Conservation (phyloP, 139 green algal genomes). For the Yamagishiella unicocca region DNA sequence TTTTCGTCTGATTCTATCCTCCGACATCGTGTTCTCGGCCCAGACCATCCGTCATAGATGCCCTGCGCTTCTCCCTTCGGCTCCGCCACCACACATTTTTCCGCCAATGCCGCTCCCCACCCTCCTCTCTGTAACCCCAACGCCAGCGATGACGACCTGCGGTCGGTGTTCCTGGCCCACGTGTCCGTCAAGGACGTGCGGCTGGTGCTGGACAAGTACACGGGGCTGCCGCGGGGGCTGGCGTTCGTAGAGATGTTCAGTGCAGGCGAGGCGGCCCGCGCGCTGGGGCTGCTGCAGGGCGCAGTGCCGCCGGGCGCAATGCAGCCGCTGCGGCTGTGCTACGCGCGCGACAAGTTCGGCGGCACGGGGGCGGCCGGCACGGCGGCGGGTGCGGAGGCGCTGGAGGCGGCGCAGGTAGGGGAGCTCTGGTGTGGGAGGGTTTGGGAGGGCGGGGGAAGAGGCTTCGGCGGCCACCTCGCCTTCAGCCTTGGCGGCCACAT, state of each 20-base stretch:
- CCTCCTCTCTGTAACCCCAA: neutral
- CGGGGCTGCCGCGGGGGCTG: conserved; percentile 48
- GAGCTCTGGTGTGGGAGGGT: too few species aligned
- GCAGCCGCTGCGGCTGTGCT: conserved; percentile 54
- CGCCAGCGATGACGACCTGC: conserved; percentile 74
- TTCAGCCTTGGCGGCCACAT: too few species aligned
- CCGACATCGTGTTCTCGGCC: neutral
- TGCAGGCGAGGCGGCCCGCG: conserved; percentile 2
- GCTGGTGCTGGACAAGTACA: conserved; percentile 81
- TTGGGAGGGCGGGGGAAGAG: too few species aligned
- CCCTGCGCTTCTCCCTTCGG: too few species aligned
- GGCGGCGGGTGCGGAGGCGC: conserved; percentile 25
- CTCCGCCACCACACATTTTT: neutral
- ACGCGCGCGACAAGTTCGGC: conserved; percentile 51
- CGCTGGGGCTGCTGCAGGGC: conserved; percentile 28
- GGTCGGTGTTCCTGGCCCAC: conserved; percentile 58
- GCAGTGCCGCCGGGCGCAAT: conserved; percentile 39
- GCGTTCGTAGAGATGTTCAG: conserved; percentile 44
- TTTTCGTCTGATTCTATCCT: too few species aligned
- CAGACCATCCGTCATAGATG: too few species aligned
- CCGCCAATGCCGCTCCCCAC: neutral
- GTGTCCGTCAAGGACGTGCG: conserved; percentile 75
- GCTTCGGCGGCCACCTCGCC: too few species aligned
- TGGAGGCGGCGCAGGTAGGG: conserved; percentile 42
- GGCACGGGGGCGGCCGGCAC: neutral